These are phyloP conservation scores for Xylaria polymorpha DNA, from an alignment of 2,329 filamentous ascomycete genomes.

Conservation along the genomic window DNA sequence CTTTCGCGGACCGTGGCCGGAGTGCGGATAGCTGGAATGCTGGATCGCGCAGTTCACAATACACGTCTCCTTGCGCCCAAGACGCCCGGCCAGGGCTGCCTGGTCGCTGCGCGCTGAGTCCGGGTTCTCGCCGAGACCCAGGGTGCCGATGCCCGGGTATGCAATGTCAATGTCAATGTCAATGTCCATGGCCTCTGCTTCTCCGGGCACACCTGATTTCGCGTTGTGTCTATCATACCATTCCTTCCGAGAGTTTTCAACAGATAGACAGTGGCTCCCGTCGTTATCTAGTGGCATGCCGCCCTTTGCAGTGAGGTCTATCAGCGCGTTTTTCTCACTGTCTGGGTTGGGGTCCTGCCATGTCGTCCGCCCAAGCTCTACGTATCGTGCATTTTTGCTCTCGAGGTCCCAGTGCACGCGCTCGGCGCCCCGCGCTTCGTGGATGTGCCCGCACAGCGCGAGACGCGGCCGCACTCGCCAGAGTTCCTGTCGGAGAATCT, in stretches of 20 bases:
- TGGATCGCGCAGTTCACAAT: slow-evolving; percentile 83
- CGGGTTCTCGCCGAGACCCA: slow-evolving; percentile 57
- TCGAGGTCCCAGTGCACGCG: slow-evolving; percentile 69
- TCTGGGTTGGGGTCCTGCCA: slow-evolving; percentile 71
- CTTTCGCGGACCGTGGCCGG: slow-evolving; percentile 62
- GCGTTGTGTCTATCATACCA: neutral
- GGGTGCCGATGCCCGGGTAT: slow-evolving; percentile 45
- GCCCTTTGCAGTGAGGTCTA: slow-evolving; percentile 67
- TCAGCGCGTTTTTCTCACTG: slow-evolving; percentile 68
- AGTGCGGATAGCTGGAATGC: slow-evolving; percentile 73
- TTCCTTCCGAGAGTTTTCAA: neutral
- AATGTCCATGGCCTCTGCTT: neutral
- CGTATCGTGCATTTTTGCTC: slow-evolving; percentile 54
- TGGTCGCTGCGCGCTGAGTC: slow-evolving; percentile 56
- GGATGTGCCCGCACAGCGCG: slow-evolving; percentile 78
- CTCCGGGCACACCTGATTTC: neutral
- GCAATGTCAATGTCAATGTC: slow-evolving; percentile 15
- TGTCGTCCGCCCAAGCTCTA: slow-evolving; percentile 55
- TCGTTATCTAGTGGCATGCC: slow-evolving; percentile 60
- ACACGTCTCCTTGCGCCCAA: slow-evolving; percentile 74
- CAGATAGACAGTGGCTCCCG: slow-evolving; percentile 43
- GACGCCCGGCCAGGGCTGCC: slow-evolving; percentile 55
- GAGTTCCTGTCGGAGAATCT: slow-evolving; percentile 66
- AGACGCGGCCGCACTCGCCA: slow-evolving; percentile 72
- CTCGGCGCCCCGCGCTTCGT: slow-evolving; percentile 73